phyloP scores from a whole-genome alignment of 202 grass and related monocot genomes.

The Cymbopogon flexuosus region DNA sequence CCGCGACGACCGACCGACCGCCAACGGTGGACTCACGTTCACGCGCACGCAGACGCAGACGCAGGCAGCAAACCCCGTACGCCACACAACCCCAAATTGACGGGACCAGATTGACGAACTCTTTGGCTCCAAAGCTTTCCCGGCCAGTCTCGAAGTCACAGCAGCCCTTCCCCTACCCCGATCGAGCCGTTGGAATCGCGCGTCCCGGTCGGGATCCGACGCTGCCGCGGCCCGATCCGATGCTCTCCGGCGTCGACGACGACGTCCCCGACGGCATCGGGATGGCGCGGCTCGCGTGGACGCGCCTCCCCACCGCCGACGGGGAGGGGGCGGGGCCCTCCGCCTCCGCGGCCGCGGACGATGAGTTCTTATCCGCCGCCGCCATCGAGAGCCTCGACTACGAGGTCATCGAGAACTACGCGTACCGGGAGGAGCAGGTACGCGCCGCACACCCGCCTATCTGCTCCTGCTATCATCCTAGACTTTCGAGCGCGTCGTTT shows the following conservation, averaged over 20 bases:
- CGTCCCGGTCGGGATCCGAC: conserved; percentile 30
- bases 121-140: conserved; percentile 18
- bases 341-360: neutral
- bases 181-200: conserved; percentile 31
- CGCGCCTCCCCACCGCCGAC: conserved; percentile 74
- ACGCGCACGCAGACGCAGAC: neutral
- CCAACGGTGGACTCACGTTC: neutral
- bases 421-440: conserved; percentile 96
- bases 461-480: neutral
- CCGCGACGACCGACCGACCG: conserved; percentile 3
- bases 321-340: conserved; percentile 5
- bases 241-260: conserved; percentile 71
- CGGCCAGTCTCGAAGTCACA: neutral
- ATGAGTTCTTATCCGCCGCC: conserved; percentile 34
- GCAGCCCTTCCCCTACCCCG: neutral
- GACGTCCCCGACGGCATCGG: conserved; percentile 80
- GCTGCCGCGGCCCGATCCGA: conserved; percentile 33
- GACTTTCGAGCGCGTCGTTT: neutral
- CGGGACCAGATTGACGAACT: conserved; percentile 5
- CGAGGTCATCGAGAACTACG: conserved; percentile 96
- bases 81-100: neutral
- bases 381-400: conserved; percentile 94
- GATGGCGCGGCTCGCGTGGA: conserved; percentile 80
- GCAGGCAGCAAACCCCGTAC: neutral
- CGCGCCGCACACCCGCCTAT: neutral